Conservation (phyloP, 371 early-diverging fungal species). For the Zychaea mexicana region DNA sequence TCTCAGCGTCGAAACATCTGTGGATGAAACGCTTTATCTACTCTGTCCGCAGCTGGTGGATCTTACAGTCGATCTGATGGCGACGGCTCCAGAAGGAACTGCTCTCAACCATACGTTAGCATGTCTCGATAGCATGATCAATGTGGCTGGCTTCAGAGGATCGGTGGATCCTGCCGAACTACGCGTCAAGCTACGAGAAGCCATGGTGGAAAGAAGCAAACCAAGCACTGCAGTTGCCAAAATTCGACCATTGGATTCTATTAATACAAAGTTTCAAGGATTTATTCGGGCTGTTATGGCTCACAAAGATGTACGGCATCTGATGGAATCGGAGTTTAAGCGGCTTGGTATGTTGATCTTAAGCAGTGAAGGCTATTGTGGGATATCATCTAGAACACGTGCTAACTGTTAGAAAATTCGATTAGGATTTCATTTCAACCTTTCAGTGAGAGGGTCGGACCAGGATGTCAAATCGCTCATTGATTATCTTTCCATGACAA, state of each 20-base stretch:
- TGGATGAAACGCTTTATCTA: conserved; percentile 14
- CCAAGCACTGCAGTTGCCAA: not conserved
- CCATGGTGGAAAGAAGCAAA: conserved; percentile 6
- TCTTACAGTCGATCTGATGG: conserved; percentile 18
- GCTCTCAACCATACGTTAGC: conserved; percentile 22
- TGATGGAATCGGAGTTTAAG: conserved; percentile 33
- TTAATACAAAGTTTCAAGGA: conserved; percentile 34
- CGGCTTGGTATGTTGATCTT: conserved; percentile 20
- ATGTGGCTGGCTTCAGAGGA: conserved; percentile 35
- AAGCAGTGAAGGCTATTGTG: not conserved
- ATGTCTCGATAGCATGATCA: conserved; percentile 43
- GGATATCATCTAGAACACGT: not conserved
- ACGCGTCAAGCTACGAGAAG: conserved; percentile 22
- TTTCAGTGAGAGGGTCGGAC: conserved; percentile 17
- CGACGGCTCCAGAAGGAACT: conserved; percentile 9
- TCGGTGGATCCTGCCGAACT: conserved; percentile 18
- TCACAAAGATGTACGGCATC: conserved; percentile 21
- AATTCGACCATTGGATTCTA: conserved; percentile 16
- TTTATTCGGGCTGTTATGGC: conserved; percentile 24
- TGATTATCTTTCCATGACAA: conserved; percentile 36
- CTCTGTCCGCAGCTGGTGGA: conserved; percentile 28
- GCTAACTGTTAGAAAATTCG: not conserved
- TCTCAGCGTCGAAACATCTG: conserved; percentile 26
- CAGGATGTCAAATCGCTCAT: conserved; percentile 34
- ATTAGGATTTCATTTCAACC: conserved; percentile 33